These are phyloP conservation scores for Sesbania bispinosa DNA, from an alignment of 306 rosid genomes.

Conservation along the genomic window DNA sequence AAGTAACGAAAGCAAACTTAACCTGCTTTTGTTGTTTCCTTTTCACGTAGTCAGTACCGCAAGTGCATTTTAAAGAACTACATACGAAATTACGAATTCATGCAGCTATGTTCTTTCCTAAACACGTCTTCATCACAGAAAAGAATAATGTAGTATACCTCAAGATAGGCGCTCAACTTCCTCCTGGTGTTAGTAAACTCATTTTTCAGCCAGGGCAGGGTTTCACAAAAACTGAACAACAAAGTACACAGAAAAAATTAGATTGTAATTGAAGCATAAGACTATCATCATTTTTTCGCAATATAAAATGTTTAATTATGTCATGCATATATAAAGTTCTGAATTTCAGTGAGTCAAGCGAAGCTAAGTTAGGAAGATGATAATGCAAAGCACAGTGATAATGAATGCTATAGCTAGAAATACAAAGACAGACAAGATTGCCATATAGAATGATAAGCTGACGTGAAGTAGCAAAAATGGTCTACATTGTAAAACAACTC, in stretches of 20 bases:
- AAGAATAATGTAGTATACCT: slow-evolving; percentile 31
- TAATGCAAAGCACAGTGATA: not conserved
- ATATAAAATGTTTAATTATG: not conserved
- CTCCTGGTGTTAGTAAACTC: slow-evolving; percentile 42
- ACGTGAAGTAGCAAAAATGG: not conserved
- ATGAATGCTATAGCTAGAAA: not conserved
- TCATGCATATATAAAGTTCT: not conserved
- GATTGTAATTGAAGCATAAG: not conserved
- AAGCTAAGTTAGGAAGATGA: not conserved
- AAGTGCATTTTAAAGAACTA: not conserved
- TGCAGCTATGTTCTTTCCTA: not conserved
- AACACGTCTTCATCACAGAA: not conserved
- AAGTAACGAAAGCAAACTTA: not conserved
- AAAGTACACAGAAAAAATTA: slow-evolving; percentile 16
- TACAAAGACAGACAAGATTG: not conserved
- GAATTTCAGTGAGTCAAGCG: not conserved
- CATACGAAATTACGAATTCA: too few relatives aligned
- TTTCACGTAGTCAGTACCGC: not conserved
- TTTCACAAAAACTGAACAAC: slow-evolving; percentile 36
- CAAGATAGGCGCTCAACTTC: slow-evolving; percentile 41
- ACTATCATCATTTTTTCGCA: not conserved
- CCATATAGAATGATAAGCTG: not conserved
- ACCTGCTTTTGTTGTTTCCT: not conserved
- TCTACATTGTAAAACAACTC: not conserved
- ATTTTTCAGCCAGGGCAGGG: slow-evolving; percentile 32